A percentile compares a stretch with the other conserved stretches of the same genome.
Conservation (phyloP, 768 basidiomycete genomes). For the Austroboletus eburneus region DNA sequence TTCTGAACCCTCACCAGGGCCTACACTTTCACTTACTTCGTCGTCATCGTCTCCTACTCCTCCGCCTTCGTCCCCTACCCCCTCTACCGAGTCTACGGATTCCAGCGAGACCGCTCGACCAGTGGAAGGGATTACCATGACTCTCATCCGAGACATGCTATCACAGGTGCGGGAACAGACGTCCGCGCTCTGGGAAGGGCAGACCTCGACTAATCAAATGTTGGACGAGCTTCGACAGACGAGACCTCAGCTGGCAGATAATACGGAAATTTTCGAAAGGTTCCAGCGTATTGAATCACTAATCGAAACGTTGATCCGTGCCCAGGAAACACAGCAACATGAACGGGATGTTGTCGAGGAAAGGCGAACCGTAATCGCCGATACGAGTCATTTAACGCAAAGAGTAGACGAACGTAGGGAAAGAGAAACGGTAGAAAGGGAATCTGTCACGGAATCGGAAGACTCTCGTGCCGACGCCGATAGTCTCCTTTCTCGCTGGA, state of each 20-base stretch:
- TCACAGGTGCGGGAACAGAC: slow-evolving; percentile 57
- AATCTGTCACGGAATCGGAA: slow-evolving; percentile 31
- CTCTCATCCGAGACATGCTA: slow-evolving; percentile 50
- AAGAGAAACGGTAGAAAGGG: neutral
- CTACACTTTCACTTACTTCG: slow-evolving; percentile 38
- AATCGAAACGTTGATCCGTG: slow-evolving; percentile 11
- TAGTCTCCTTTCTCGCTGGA: slow-evolving; percentile 26
- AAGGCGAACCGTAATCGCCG: slow-evolving; percentile 16
- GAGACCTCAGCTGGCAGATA: slow-evolving; percentile 37
- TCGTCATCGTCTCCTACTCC: slow-evolving; percentile 32
- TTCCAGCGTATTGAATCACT: slow-evolving; percentile 24
- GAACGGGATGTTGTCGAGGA: slow-evolving; percentile 3
- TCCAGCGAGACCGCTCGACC: slow-evolving; percentile 36
- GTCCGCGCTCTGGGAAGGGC: slow-evolving; percentile 56
- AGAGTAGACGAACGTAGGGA: slow-evolving; percentile 3
- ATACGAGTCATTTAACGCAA: slow-evolving; percentile 19
- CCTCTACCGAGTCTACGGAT: slow-evolving; percentile 28
- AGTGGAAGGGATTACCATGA: slow-evolving; percentile 32
- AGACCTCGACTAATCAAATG: slow-evolving; percentile 53
- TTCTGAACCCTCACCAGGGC: slow-evolving; percentile 32
- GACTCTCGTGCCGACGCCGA: slow-evolving; percentile 26
- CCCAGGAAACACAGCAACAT: slow-evolving; percentile 5
- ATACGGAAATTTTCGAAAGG: slow-evolving; percentile 36
- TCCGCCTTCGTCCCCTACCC: slow-evolving; percentile 35
- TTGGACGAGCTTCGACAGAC: slow-evolving; percentile 58